Base-by-base conservation (phyloP, 441 rosid genomes). In the Sinapis alba region DNA sequence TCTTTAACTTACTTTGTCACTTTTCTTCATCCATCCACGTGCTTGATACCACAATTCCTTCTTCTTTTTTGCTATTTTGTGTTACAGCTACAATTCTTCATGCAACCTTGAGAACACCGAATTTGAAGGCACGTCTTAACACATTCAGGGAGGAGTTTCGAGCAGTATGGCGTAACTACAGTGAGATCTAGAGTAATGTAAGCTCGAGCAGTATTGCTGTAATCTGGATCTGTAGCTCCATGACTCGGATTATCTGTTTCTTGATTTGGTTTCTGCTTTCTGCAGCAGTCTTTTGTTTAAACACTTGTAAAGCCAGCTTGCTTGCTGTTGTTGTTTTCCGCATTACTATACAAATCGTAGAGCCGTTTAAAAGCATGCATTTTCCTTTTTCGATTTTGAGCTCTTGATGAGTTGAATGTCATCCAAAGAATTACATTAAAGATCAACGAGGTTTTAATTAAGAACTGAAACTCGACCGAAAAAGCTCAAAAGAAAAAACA, bases 131-230 rank as follows among this genome's bases (percentile, higher is more conserved):
- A 63, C 97, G 99, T 36, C 83, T 96, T 65, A 91, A 91, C 81
- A 96, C 97, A 69, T 93, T 96, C 81, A 87, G 97, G 11, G 99
- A 96, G 84, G 99, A 96, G 76, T 96, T 96, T 70, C 94, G 98
- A 84, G 84, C 90, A 32, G 99, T 93, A 57, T 96, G 99, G 99
- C 99, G 96, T 80, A 90, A 96, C 83, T 91, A 91, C 81, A 96
- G 97, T 53, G 99, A 93, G 68, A 91, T 96, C 78, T 96, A 90
- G 88, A 71, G 64, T 57, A 12, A 69, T 20, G 67, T 68, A 72
- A 78, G 56, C 20, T 71, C 1, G 0, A 62, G 50, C 50, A 13
- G 50, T 41, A 16, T 41, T 41, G 50, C 13, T 30, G 41, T 69
- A 18, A 16, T 56, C 32, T 62, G 67, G 15, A 45, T 20, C 41